Evolutionary conservation across 2,329 filamentous ascomycete genomes (phyloP), one percentile per base, ranked within the genome.

Genomic region (Diplodia mutila): DNA sequence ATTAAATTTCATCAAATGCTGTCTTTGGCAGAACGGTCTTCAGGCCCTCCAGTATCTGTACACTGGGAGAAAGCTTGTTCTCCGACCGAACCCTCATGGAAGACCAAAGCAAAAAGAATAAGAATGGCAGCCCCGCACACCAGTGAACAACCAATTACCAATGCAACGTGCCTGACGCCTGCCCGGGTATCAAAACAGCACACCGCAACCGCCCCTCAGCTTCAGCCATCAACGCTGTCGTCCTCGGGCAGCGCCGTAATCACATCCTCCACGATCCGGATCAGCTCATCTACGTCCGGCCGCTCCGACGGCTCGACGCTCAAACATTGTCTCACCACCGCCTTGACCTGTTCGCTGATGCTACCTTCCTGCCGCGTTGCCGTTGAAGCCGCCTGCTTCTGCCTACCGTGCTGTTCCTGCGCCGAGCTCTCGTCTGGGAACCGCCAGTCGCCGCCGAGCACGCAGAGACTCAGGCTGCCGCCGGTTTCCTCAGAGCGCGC

Each of bases 401-500:
- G 83, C 77, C 89, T 87, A 53, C 87, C 83, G 59, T 81, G 82
- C 73, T 32, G 29, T 32, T 80, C 81, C 54, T 67, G 65, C 65
- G 65, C 65, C 7, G 77, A 83, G 65, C 90, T 89, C 77, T 97
- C 94, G 73, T 97, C 94, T 0, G 95, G 95, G 79, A 98, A 99
- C 63, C 93, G 86, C 94, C 95, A 99, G 80, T 98, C 94, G 48
- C 94, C 95, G 69, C 93, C 92, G 18, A 97, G 83, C 21, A 98
- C 92, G 77, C 94, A 98, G 72, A 98, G 91, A 72, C 91, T 96
- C 71, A 99, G 82, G 71, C 91, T 95, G 53, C 95, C 95, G 71
- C 95, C 95, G 0, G 95, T 98, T 83, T 99, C 94, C 78, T 99
- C 95, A 71, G 90, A 94, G 69, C 95, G 90, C 77, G 94, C 92